Conservation (phyloP, 805 yeast species). For the Candida nonsorbophila region DNA sequence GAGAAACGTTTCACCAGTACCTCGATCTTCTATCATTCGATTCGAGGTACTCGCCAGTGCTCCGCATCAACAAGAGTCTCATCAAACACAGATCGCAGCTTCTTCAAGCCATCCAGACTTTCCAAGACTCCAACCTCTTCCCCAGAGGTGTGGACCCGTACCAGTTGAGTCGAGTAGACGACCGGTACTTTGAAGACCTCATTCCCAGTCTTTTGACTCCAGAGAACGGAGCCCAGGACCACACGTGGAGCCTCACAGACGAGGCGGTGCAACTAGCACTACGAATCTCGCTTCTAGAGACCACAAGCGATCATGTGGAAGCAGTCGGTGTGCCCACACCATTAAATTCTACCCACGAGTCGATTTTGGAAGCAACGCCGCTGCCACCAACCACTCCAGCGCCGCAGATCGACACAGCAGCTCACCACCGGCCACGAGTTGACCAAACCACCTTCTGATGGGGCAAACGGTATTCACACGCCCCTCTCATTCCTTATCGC, state of each 20-base stretch:
- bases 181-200: conserved; percentile 16
- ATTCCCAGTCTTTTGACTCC: conserved; percentile 12
- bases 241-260: neutral
- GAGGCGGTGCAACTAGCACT: neutral
- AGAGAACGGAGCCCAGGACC: neutral
- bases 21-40: conserved; percentile 22
- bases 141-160: conserved; percentile 17
- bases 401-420: too few relatives aligned
- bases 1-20: conserved; percentile 17
- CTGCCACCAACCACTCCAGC: neutral
- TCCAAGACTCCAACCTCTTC: conserved; percentile 14
- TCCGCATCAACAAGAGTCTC: conserved; percentile 16
- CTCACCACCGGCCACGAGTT: too few relatives aligned
- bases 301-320: too few relatives aligned
- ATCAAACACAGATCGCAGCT: conserved; percentile 10
- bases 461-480: too few relatives aligned
- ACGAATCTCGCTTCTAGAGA: neutral
- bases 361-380: neutral
- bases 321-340: too few relatives aligned
- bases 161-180: conserved; percentile 19
- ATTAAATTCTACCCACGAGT: neutral
- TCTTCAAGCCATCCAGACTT: conserved; percentile 9
- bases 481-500: too few relatives aligned
- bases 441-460: too few relatives aligned
- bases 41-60: conserved; percentile 19